Evolutionary conservation across 805 yeast genomes (phyloP).

Genomic region (Saturnispora quitensis): DNA sequence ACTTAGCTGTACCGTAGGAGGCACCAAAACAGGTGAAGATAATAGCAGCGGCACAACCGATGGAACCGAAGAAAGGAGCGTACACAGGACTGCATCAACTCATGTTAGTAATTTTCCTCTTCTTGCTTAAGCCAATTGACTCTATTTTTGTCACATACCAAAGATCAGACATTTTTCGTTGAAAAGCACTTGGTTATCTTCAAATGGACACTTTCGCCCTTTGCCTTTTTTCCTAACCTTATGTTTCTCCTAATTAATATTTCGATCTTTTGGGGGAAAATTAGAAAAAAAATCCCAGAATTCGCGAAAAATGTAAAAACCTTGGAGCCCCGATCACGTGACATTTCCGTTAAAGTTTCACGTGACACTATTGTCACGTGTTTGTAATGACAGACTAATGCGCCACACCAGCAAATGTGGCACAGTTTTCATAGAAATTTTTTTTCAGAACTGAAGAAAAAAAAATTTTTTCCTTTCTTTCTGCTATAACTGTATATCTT

Average conservation of each 20-base stretch:
- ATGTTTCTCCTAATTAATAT: background rate
- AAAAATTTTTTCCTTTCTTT: background rate
- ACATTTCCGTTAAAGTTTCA: background rate
- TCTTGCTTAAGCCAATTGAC: background rate
- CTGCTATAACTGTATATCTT: background rate
- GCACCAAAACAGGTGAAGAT: slow-evolving; percentile 99
- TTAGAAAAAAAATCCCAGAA: background rate
- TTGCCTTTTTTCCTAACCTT: background rate
- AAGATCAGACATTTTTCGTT: slow-evolving; percentile 54
- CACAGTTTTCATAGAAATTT: background rate
- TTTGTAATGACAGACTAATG: background rate
- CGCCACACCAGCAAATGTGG: background rate
- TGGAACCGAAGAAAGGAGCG: slow-evolving; percentile 97
- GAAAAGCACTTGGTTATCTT: background rate
- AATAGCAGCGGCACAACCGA: slow-evolving; percentile 99
- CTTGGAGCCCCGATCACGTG: background rate
- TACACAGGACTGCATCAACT: slow-evolving; percentile 50
- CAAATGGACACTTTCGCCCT: background rate
- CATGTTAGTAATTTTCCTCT: background rate
- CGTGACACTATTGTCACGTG: background rate
- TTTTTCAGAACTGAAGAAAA: background rate
- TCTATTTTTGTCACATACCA: slow-evolving; percentile 44
- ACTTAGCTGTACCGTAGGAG: slow-evolving; percentile 97
- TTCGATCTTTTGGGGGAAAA: background rate
- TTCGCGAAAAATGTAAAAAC: background rate